Conservation (phyloP, 2,329 filamentous ascomycete genomes). For the Fusarium annulatum region DNA sequence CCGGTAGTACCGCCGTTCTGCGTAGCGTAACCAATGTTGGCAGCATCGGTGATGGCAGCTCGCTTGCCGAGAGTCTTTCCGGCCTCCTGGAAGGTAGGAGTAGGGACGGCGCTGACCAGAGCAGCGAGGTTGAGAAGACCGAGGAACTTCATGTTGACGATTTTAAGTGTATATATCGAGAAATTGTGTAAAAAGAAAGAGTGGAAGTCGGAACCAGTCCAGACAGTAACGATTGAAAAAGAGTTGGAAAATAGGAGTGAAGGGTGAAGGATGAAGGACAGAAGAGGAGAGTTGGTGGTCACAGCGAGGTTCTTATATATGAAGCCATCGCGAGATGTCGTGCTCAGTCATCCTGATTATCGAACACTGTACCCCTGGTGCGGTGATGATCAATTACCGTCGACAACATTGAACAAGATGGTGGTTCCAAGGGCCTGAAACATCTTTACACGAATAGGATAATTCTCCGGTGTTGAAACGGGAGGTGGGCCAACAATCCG, state of each 20-base stretch:
- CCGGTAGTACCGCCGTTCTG: slow-evolving; percentile 59
- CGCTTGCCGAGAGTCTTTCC: slow-evolving; percentile 48
- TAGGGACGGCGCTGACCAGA: slow-evolving; percentile 47
- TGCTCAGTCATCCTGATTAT: slow-evolving; percentile 9
- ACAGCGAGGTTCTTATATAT: slow-evolving; percentile 31
- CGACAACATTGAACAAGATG: not conserved
- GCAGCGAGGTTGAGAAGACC: slow-evolving; percentile 47
- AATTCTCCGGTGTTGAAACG: slow-evolving; percentile 39
- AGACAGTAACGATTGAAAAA: slow-evolving; percentile 37
- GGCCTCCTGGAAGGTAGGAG: slow-evolving; percentile 45
- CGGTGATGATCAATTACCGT: slow-evolving; percentile 14
- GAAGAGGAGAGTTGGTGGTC: not conserved
- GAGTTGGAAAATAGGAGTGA: slow-evolving; percentile 21
- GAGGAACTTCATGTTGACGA: slow-evolving; percentile 49
- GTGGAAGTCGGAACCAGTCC: slow-evolving; percentile 36
- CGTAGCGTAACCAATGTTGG: slow-evolving; percentile 50
- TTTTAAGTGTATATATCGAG: not conserved
- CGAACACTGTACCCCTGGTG: slow-evolving; percentile 2
- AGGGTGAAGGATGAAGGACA: slow-evolving; percentile 26
- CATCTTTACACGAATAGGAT: slow-evolving; percentile 38
- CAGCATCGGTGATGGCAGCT: slow-evolving; percentile 52
- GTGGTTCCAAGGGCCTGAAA: slow-evolving; percentile 11
- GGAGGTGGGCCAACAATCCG: slow-evolving; percentile 10
- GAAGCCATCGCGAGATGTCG: slow-evolving; percentile 18
- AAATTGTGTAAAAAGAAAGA: slow-evolving; percentile 11